Conservation (phyloP, 2,329 filamentous ascomycete species). For the Sporothrix inflata region DNA sequence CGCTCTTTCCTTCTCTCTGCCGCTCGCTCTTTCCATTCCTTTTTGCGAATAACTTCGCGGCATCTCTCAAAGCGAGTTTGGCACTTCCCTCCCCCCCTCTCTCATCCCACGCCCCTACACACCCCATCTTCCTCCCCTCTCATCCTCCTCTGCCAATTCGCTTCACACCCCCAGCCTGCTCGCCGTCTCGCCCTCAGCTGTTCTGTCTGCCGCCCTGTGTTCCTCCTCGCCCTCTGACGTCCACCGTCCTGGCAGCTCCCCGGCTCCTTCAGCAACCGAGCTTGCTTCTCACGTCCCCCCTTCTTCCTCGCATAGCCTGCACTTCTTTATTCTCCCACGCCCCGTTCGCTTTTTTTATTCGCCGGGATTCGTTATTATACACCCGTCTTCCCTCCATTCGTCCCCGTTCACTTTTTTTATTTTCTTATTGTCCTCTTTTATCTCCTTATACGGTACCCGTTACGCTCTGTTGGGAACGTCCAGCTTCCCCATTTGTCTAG, state of each 20-base stretch:
- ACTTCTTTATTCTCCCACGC: conserved; percentile 2
- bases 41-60: conserved; percentile 29
- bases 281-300: neutral
- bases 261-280: conserved; percentile 23
- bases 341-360: conserved; percentile 21
- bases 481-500: conserved; percentile 24
- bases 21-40: conserved; percentile 2
- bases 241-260: neutral
- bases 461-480: neutral
- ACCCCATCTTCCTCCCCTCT: conserved; percentile 14
- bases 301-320: neutral
- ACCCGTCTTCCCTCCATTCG: neutral
- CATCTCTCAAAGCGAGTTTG: conserved; percentile 28
- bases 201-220: neutral
- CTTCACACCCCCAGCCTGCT: neutral
- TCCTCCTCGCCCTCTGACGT: neutral
- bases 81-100: neutral
- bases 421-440: neutral
- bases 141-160: neutral
- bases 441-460: conserved; percentile 22
- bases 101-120: conserved; percentile 19
- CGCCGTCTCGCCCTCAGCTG: neutral
- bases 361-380: neutral
- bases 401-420: neutral
- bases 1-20: conserved; percentile 6